Conservation (phyloP, 208 protist species). For the Wallacemonas sp. region DNA sequence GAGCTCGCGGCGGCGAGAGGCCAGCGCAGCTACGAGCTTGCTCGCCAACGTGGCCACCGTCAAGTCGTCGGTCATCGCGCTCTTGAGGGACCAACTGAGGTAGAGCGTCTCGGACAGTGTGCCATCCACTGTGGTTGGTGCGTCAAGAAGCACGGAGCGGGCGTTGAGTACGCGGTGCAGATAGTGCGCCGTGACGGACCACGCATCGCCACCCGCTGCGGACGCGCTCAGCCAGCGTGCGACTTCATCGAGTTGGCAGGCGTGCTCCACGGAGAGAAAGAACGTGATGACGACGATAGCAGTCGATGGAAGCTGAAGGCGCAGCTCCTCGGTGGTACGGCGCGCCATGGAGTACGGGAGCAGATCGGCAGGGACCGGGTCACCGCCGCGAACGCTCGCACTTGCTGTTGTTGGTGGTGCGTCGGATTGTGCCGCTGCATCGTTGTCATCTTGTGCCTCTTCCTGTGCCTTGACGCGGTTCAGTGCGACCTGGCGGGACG, state of each 20-base stretch:
- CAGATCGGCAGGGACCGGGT: constrained; percentile 13
- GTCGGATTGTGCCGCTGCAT: too few species aligned
- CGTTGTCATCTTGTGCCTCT: too few species aligned
- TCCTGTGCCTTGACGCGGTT: too few species aligned
- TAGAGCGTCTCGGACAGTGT: constrained; percentile 82
- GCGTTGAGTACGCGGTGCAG: constrained; percentile 38
- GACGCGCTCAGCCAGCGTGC: constrained; percentile 38
- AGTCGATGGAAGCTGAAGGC: constrained; percentile 55
- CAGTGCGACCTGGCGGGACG: too few species aligned
- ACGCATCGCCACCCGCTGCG: constrained; percentile 23
- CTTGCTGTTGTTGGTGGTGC: too few species aligned
- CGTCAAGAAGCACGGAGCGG: constrained; percentile 57
- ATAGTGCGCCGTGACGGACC: constrained; percentile 32
- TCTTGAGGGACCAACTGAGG: constrained; percentile 51
- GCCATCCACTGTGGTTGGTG: constrained; percentile 59
- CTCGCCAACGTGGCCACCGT: constrained; percentile 61
- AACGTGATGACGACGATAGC: constrained; percentile 52
- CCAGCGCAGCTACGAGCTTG: constrained; percentile 60
- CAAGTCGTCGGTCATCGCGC: constrained; percentile 41
- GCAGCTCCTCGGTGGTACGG: constrained; percentile 31
- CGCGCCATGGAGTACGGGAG: constrained; percentile 33
- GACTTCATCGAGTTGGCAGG: constrained; percentile 17
- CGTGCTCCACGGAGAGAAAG: constrained; percentile 42
- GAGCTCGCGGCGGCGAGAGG: constrained; percentile 30
- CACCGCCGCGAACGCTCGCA: background rate